A percentile compares a stretch with the other conserved stretches of the same genome.
phyloP scores from a whole-genome alignment of 192 early-diverging fungal species.

The Gaertneriomyces sp. region DNA sequence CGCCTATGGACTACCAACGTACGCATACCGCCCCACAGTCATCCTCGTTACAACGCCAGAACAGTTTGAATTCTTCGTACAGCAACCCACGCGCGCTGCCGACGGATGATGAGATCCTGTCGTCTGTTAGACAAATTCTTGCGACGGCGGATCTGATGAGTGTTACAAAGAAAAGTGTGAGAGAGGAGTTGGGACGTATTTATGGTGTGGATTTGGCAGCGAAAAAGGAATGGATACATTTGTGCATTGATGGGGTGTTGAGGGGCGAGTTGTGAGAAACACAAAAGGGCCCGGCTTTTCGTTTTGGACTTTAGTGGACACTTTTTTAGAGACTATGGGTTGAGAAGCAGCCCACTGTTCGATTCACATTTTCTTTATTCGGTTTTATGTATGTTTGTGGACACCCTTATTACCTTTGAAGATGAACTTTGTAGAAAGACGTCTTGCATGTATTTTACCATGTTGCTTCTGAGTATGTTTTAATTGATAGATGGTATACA shows the following conservation, averaged over 20 bases:
- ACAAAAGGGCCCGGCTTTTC: not conserved
- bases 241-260: constrained; percentile 69
- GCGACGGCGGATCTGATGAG: constrained; percentile 90
- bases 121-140: constrained; percentile 66
- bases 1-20: too few species aligned
- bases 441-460: too few species aligned
- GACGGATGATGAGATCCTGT: constrained; percentile 47
- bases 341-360: too few species aligned
- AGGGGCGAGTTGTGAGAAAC: constrained; percentile 43
- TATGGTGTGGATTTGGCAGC: constrained; percentile 81
- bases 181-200: constrained; percentile 71
- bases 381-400: too few species aligned
- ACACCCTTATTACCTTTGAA: too few species aligned
- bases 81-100: constrained; percentile 34
- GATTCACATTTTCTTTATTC: too few species aligned
- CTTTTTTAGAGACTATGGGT: too few species aligned
- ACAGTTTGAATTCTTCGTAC: too few species aligned
- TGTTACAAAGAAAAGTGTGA: constrained; percentile 94
- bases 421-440: too few species aligned
- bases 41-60: too few species aligned
- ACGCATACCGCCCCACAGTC: constrained; percentile 14
- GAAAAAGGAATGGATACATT: constrained; percentile 88
- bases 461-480: too few species aligned
- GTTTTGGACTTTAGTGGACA: not conserved
- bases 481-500: too few species aligned